A percentile compares a stretch with the other conserved stretches of the same genome.
Conservation (phyloP, 805 yeast genomes). For the Candida glaebosa region DNA sequence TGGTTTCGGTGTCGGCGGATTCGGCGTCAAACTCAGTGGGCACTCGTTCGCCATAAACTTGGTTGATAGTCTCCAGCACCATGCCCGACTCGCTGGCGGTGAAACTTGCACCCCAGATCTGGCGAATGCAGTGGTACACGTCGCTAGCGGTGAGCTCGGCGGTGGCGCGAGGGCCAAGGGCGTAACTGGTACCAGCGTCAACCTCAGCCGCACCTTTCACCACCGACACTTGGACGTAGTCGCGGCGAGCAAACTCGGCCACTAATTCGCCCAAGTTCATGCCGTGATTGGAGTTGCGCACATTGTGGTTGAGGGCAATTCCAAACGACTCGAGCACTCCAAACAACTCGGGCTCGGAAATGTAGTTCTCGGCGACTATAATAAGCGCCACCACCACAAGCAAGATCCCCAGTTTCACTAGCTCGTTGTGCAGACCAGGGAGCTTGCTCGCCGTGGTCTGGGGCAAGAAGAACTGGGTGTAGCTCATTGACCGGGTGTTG, state of each 20-base stretch:
- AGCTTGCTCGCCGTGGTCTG: constrained; percentile 13
- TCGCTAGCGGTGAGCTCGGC: constrained; percentile 29
- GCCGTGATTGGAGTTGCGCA: constrained; percentile 18
- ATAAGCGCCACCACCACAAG: constrained; percentile 26
- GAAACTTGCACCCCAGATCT: constrained; percentile 22
- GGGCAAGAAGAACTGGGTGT: constrained; percentile 22
- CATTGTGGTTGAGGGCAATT: constrained; percentile 17
- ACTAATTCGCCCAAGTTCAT: constrained; percentile 20
- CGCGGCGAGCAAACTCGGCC: constrained; percentile 24
- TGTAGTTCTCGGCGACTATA: constrained; percentile 29
- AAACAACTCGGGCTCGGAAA: constrained; percentile 24
- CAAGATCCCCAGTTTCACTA: constrained; percentile 29
- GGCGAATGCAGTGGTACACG: constrained; percentile 23
- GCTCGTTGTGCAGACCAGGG: constrained; percentile 22
- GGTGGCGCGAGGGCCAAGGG: constrained; percentile 30
- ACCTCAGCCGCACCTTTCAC: constrained; percentile 12
- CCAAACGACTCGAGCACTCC: constrained; percentile 25
- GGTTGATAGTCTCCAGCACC: constrained; percentile 20
- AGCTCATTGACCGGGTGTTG: constrained; percentile 8
- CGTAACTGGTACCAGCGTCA: constrained; percentile 19
- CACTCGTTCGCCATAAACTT: constrained; percentile 18
- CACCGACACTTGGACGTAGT: constrained; percentile 21
- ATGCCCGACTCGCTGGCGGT: constrained; percentile 16
- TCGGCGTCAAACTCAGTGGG: constrained; percentile 6
- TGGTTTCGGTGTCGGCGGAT: constrained; percentile 2